A percentile compares a stretch with the other conserved stretches of the same genome.
These are phyloP conservation scores for Monilinia laxa DNA, from an alignment of 2,329 filamentous ascomycete genomes.

Conservation along the genomic window DNA sequence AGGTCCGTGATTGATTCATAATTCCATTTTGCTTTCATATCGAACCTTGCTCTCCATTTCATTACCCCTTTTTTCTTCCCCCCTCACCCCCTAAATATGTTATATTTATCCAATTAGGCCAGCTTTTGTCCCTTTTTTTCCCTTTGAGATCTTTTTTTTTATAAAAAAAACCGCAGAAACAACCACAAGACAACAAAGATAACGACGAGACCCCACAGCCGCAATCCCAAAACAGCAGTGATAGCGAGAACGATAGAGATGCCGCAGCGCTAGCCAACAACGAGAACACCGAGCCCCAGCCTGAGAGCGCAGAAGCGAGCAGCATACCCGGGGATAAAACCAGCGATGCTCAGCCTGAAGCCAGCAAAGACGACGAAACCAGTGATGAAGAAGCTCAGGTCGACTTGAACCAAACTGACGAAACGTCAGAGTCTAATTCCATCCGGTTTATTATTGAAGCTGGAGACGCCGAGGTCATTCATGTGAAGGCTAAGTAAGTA, in stretches of 20 bases:
- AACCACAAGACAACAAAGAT: not conserved
- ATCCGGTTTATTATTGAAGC: constrained; percentile 1
- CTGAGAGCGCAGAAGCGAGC: too few relatives aligned
- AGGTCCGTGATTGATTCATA: too few relatives aligned
- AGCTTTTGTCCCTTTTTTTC: too few relatives aligned
- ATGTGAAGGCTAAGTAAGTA: too few relatives aligned
- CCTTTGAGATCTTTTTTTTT: too few relatives aligned
- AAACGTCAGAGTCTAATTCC: not conserved
- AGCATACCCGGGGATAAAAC: not conserved
- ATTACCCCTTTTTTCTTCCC: too few relatives aligned
- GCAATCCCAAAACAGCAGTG: not conserved
- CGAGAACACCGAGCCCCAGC: not conserved
- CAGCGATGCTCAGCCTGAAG: not conserved
- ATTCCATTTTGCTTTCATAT: too few relatives aligned
- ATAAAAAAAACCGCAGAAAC: too few relatives aligned
- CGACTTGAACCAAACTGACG: not conserved
- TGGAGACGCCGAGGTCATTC: not conserved
- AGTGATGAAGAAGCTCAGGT: not conserved
- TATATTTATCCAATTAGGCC: too few relatives aligned
- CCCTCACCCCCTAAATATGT: too few relatives aligned
- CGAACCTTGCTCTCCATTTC: too few relatives aligned
- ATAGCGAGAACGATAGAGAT: too few relatives aligned
- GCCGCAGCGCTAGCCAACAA: not conserved
- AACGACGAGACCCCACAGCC: not conserved
- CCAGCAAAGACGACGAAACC: not conserved